Conservation (phyloP, 2,329 filamentous ascomycete genomes). For the Xylariomycetidae sp. region DNA sequence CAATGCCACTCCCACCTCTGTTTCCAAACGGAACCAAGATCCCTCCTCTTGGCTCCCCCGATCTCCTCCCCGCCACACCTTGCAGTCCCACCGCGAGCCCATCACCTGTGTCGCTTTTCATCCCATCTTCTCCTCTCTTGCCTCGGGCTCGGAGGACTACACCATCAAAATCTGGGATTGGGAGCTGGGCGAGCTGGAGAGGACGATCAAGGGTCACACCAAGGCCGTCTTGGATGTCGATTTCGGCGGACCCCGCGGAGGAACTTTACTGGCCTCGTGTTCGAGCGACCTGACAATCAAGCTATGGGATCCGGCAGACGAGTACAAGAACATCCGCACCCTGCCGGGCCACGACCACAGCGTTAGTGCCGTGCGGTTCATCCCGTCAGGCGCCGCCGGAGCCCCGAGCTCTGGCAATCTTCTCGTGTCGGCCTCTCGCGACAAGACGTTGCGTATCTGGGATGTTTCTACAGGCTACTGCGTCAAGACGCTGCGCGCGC, state of each 20-base stretch:
- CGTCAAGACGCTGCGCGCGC: conserved; percentile 80
- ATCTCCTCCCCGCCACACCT: conserved; percentile 70
- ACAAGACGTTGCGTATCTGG: conserved; percentile 83
- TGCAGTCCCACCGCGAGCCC: conserved; percentile 75
- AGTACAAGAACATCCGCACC: conserved; percentile 93
- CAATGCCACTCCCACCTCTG: conserved; percentile 68
- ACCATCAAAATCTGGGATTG: conserved; percentile 98
- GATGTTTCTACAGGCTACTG: conserved; percentile 91
- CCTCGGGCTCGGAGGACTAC: conserved; percentile 84
- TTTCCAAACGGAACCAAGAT: conserved; percentile 76
- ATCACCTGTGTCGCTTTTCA: conserved; percentile 90
- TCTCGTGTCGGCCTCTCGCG: conserved; percentile 78
- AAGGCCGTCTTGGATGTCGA: conserved; percentile 84
- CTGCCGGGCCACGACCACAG: conserved; percentile 89
- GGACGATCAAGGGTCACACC: conserved; percentile 88
- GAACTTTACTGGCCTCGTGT: conserved; percentile 74
- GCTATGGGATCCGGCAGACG: conserved; percentile 85
- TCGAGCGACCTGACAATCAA: conserved; percentile 90
- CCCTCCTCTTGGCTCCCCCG: conserved; percentile 82
- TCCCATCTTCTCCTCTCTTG: conserved; percentile 82
- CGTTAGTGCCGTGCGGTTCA: conserved; percentile 81
- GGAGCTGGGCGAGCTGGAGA: conserved; percentile 85
- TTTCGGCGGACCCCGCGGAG: conserved; percentile 78
- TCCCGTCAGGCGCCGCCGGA: conserved; percentile 74
- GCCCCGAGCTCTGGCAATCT: conserved; percentile 76